Conservation (phyloP, 805 yeast genomes). For the Metschnikowia reukaufii region DNA sequence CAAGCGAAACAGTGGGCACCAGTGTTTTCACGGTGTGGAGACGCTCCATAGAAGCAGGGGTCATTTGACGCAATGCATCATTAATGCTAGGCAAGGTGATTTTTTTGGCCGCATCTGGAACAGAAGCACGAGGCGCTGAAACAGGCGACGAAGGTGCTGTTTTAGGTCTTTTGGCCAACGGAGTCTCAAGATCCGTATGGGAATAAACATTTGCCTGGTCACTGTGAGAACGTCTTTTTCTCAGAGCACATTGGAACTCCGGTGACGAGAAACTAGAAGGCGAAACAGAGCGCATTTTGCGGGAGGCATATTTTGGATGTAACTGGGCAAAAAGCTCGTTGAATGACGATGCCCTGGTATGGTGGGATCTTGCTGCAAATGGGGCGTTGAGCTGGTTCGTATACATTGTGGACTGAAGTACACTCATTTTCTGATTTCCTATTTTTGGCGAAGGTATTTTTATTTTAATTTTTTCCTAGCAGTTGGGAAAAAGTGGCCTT, state of each 20-base stretch:
- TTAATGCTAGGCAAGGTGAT: constrained; percentile 33
- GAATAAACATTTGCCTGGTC: constrained; percentile 17
- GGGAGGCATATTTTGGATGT: constrained; percentile 21
- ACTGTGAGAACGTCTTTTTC: constrained; percentile 31
- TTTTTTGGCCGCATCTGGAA: background rate
- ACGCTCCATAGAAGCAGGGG: constrained; percentile 11
- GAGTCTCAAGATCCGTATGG: background rate
- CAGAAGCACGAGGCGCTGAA: background rate
- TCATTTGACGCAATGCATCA: constrained; percentile 34
- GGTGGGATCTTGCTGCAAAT: constrained; percentile 25
- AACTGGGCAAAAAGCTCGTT: constrained; percentile 33
- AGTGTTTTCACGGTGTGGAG: constrained; percentile 1
- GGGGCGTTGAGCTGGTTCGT: constrained; percentile 29
- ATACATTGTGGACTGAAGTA: constrained; percentile 31
- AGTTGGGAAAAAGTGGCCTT: too few relatives aligned
- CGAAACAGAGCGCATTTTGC: constrained; percentile 12
- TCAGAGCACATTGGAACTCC: background rate
- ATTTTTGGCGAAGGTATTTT: background rate
- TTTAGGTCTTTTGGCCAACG: constrained; percentile 9
- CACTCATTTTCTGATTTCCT: constrained; percentile 26
- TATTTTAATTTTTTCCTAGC: background rate
- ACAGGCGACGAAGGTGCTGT: constrained; percentile 19
- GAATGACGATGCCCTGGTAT: constrained; percentile 35
- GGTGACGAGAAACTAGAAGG: constrained; percentile 10
- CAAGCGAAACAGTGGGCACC: constrained; percentile 41